phyloP scores from a whole-genome alignment of 1,284 basidiomycete genomes.

The Termitomyces sp. region DNA sequence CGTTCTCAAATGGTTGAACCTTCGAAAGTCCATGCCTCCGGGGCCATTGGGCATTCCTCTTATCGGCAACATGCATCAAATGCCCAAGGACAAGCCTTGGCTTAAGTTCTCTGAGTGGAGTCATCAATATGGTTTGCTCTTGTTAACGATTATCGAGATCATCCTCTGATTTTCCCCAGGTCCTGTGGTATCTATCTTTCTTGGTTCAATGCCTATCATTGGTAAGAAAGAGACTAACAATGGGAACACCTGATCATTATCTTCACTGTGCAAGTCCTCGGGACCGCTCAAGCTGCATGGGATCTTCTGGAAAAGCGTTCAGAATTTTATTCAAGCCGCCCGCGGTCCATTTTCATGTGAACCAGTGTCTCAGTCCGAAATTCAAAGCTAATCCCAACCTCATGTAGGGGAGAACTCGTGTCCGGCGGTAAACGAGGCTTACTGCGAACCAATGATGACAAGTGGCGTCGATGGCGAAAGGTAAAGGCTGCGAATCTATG shows the following conservation, averaged over 20 bases:
- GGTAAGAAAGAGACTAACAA: slow-evolving; percentile 20
- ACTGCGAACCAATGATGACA: slow-evolving; percentile 40
- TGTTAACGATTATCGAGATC: background rate
- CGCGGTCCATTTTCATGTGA: slow-evolving; percentile 41
- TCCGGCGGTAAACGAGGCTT: slow-evolving; percentile 44
- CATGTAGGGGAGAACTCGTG: slow-evolving; percentile 39
- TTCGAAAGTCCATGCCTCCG: slow-evolving; percentile 5
- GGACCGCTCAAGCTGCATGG: slow-evolving; percentile 2
- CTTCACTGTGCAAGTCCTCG: background rate
- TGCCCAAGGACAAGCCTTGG: slow-evolving; percentile 45
- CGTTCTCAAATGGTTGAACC: slow-evolving; percentile 4
- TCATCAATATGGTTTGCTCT: slow-evolving; percentile 35
- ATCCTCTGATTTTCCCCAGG: slow-evolving; percentile 23
- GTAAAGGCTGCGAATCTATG: slow-evolving; percentile 19
- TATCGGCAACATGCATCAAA: slow-evolving; percentile 44
- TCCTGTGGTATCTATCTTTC: slow-evolving; percentile 50
- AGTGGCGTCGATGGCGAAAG: slow-evolving; percentile 49
- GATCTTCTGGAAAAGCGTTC: slow-evolving; percentile 1
- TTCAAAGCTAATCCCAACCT: background rate
- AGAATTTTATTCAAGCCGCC: slow-evolving; percentile 40
- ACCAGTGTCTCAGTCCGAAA: background rate
- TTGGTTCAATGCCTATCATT: slow-evolving; percentile 46
- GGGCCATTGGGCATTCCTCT: slow-evolving; percentile 35
- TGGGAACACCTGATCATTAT: background rate
- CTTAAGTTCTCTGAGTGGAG: slow-evolving; percentile 45